Evolutionary conservation across 2,329 filamentous ascomycete species (phyloP), one percentile per base, ranked within the genome.

Genomic region (Microcyclospora tardicrescens): DNA sequence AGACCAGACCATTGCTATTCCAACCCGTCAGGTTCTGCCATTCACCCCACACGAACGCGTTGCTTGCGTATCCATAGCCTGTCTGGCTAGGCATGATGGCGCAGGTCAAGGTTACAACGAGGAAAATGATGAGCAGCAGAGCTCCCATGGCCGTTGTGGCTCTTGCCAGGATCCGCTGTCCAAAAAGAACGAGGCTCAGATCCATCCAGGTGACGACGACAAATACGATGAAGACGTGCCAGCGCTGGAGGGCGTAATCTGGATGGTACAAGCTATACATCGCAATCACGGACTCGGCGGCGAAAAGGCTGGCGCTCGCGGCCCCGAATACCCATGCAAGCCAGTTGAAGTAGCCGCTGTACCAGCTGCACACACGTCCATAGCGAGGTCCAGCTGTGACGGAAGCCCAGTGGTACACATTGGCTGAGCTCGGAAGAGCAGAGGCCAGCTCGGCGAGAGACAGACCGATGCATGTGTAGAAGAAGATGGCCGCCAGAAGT

Each of bases 41-140:
- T 10, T 65, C 58, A 1, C 42, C 50, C 64, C 63, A 68, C 10
- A 68, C 63, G 28, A 61, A 61, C 1, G 46, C 42, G n/a, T 55
- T 55, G 1, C 49, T 49, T 2, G 61, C 63, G 40, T 63, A 59
- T 2, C 59, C 66, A 9, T 52, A 52, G 3, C 66, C 67, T 4
- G 56, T 66, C 19, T 46, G 55, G 31, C 55, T 57, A 6, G 70
- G 69, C 67, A 78, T 75, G 37, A 70, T 68, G 0, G 69, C 65
- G 13, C 72, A 69, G 4, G 73, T 69, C 33, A 77, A 45, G 28
- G 76, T 60, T 0, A 72, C 73, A 37, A 77, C 59, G 39, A 77
- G 54, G 19, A 73, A 72, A 2, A 60, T 62, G 16, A 73, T 67
- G 30, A 72, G 56, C 45, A 71, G 64, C 5, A 47, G 15, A 5